Conservation (phyloP, 169 alveolate genomes). For the Plasmodium vivax region DNA sequence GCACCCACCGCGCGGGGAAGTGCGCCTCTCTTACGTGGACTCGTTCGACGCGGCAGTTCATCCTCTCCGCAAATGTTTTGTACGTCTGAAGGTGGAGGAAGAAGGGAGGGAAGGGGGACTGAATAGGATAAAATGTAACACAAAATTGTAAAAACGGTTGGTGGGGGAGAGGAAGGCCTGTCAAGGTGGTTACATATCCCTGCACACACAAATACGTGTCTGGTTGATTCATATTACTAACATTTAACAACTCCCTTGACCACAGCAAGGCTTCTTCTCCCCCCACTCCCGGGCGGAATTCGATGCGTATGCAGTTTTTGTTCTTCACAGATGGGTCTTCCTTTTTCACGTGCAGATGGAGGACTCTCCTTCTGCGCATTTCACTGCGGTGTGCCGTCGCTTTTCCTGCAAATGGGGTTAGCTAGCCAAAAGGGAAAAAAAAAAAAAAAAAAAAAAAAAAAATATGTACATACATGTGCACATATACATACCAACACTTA, state of each 20-base stretch:
- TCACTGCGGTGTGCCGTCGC: not conserved
- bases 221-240: not conserved
- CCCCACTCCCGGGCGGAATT: slow-evolving; percentile 69
- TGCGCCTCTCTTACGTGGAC: slow-evolving; percentile 19
- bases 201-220: not conserved
- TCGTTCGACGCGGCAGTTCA: slow-evolving; percentile 22
- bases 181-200: not conserved
- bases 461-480: not conserved
- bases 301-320: slow-evolving; percentile 52
- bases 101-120: not conserved
- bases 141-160: not conserved
- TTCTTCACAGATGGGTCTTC: not conserved
- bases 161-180: not conserved
- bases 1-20: not conserved
- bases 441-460: slow-evolving; percentile 9
- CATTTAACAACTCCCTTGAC: slow-evolving; percentile 45
- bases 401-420: slow-evolving; percentile 4
- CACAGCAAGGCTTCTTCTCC: slow-evolving; percentile 53
- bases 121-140: not conserved
- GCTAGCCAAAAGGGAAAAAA: slow-evolving; percentile 12
- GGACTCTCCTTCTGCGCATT: not conserved
- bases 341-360: slow-evolving; percentile 8
- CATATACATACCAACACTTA: not conserved
- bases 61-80: slow-evolving; percentile 28
- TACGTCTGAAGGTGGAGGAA: slow-evolving; percentile 9